phyloP scores from a whole-genome alignment of 2,329 filamentous ascomycete genomes.

The Ophidiomyces ophidiicola region DNA sequence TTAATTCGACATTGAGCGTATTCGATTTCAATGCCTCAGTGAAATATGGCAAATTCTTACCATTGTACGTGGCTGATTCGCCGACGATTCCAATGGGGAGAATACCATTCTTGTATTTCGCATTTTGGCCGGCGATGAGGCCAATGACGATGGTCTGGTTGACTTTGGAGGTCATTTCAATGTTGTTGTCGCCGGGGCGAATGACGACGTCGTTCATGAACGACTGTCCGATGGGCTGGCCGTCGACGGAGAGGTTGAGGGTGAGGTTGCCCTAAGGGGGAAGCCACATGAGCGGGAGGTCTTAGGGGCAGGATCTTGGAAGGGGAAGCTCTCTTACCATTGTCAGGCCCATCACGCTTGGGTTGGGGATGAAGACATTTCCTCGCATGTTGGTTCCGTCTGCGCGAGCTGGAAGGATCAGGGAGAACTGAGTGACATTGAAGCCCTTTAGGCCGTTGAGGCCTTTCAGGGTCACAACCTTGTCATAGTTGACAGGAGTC shows the following conservation, averaged over 20 bases:
- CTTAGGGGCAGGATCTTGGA: no score
- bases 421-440: slow-evolving; percentile 37
- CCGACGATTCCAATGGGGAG: slow-evolving; percentile 42
- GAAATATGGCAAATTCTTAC: slow-evolving; percentile 43
- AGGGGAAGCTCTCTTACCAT: slow-evolving; percentile 28
- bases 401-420: slow-evolving; percentile 27
- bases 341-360: slow-evolving; percentile 44
- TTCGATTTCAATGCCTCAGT: slow-evolving; percentile 40
- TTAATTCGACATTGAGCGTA: slow-evolving; percentile 35
- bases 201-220: slow-evolving; percentile 42
- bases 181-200: slow-evolving; percentile 42
- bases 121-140: slow-evolving; percentile 19
- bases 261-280: slow-evolving; percentile 41
- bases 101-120: slow-evolving; percentile 36
- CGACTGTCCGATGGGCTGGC: slow-evolving; percentile 38
- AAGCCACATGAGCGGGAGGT: neutral
- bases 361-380: slow-evolving; percentile 46
- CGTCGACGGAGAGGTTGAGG: slow-evolving; percentile 40
- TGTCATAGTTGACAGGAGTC: slow-evolving; percentile 43
- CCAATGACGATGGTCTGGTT: slow-evolving; percentile 32
- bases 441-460: slow-evolving; percentile 46
- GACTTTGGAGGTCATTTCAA: slow-evolving; percentile 40
- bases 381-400: slow-evolving; percentile 45
- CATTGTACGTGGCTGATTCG: slow-evolving; percentile 38
- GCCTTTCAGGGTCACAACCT: slow-evolving; percentile 46